These are phyloP conservation scores for Neckera pumila DNA, from an alignment of 225 moss, liverwort and hornwort genomes.

Conservation along the genomic window DNA sequence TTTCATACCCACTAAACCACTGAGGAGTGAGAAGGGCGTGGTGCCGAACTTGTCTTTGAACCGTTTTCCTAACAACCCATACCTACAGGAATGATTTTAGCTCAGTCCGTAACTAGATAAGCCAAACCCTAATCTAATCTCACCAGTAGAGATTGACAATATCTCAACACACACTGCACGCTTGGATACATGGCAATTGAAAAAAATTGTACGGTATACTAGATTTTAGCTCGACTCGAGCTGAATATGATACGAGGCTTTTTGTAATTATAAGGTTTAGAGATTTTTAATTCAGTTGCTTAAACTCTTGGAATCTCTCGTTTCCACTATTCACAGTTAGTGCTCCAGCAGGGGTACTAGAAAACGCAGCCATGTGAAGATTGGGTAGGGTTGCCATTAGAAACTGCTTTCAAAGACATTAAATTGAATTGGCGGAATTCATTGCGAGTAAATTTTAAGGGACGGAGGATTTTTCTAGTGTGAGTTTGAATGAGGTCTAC, in stretches of 20 bases:
- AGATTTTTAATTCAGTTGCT: not conserved
- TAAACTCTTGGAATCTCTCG: not conserved
- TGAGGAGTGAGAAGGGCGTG: slow-evolving; percentile 12
- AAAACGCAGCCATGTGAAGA: not conserved
- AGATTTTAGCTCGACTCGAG: not conserved
- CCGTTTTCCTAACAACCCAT: slow-evolving; percentile 53
- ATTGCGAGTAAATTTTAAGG: not conserved
- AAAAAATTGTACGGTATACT: not conserved
- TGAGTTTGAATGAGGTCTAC: not conserved
- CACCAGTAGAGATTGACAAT: not conserved
- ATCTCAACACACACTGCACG: not conserved
- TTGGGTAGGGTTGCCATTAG: not conserved
- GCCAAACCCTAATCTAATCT: not conserved
- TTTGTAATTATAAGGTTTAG: not conserved
- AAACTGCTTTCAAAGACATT: not conserved
- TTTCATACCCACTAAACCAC: slow-evolving; percentile 46
- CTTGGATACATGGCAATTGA: not conserved
- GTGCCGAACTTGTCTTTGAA: slow-evolving; percentile 40
- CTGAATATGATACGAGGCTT: not conserved
- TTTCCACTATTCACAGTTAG: not conserved
- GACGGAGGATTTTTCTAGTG: no score
- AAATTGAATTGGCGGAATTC: not conserved
- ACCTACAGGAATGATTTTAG: not conserved
- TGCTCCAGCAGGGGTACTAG: no score
- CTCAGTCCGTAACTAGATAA: not conserved